Evolutionary conservation across 2,329 filamentous ascomycete genomes (phyloP), one percentile per base, ranked within the genome.

Genomic region (Ophiocordyceps camponoti-leonardi): DNA sequence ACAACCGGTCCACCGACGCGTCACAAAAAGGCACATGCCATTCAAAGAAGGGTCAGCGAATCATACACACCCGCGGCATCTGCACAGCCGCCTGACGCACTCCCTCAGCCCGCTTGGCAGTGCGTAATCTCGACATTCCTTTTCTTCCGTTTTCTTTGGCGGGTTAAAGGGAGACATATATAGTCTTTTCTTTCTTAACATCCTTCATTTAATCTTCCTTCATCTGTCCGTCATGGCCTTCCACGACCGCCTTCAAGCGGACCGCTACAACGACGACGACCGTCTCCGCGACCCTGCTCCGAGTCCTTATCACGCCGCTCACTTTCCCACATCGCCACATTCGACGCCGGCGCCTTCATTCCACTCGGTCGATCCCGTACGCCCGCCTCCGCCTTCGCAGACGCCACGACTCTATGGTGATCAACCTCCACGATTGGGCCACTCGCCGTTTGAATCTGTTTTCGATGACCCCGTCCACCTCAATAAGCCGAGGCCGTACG

Each of bases 391-490:
- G 37, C 42, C 45, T 6, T 47, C 49, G 11, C 50, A 51, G 37
- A 41, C 49, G 20, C 50, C 49, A 40, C 49, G 46, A 41, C 49
- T 51, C 48, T 50, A 49, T 51, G 54, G 56, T 60, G 54, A 56
- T 42, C 59, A 58, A 26, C 61, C 61, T 44, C 58, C 58, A 31
- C 56, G 60, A 47, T 60, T 59, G 23, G 60, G 57, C 42, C 64
- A 53, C 54, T 72, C 76, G 19, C 78, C 79, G 11, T 81, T 82
- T 57, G 74, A 77, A 46, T 74, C 72, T 43, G 75, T 79, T 46
- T 83, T 83, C 58, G 78, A 82, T 60, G 79, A 83, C 58, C 68
- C 79, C 61, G 69, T 72, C 47, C 82, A 83, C 56, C 75, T 77
- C 46, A 65, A 71, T 44, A 69, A 68, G 54, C 63, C 68, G n/a